Conservation (phyloP, 73 alveolate genomes). For the Loxodes magnus region DNA sequence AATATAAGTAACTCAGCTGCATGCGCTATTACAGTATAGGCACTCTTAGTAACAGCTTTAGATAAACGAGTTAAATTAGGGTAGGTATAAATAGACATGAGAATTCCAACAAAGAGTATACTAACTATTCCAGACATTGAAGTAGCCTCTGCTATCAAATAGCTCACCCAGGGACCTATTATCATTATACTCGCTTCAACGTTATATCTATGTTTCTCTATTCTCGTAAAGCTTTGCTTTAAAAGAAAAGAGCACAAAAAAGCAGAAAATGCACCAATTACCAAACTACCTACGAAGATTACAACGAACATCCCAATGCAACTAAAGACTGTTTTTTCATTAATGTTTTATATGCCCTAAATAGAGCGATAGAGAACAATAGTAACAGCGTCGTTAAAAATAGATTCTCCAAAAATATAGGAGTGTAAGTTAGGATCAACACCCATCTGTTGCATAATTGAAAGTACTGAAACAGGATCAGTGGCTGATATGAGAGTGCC, state of each 20-base stretch:
- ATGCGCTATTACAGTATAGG: slow-evolving; percentile 50
- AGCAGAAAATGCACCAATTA: slow-evolving; percentile 40
- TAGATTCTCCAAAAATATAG: slow-evolving; percentile 77
- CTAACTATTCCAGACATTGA: slow-evolving; percentile 71
- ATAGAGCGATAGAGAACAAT: slow-evolving; percentile 43
- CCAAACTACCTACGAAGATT: slow-evolving; percentile 30
- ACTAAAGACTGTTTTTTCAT: slow-evolving; percentile 4
- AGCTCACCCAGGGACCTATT: slow-evolving; percentile 77
- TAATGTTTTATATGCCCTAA: slow-evolving; percentile 9
- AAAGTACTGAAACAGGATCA: slow-evolving; percentile 81
- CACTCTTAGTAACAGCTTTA: slow-evolving; percentile 39
- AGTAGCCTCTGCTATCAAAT: slow-evolving; percentile 64
- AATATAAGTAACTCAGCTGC: slow-evolving; percentile 69
- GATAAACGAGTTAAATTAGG: slow-evolving; percentile 62
- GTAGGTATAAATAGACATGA: slow-evolving; percentile 59
- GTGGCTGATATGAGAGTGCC: slow-evolving; percentile 77
- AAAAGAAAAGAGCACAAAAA: slow-evolving; percentile 27
- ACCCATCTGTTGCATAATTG: slow-evolving; percentile 47
- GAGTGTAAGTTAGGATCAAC: slow-evolving; percentile 47
- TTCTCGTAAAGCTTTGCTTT: slow-evolving; percentile 14
- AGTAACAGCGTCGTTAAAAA: slow-evolving; percentile 75
- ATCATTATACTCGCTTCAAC: slow-evolving; percentile 59
- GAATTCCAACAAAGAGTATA: slow-evolving; percentile 73
- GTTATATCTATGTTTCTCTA: slow-evolving; percentile 3
- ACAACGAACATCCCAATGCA: slow-evolving; percentile 21